Evolutionary conservation across 1,284 basidiomycete species (phyloP).

Genomic region (Coniophora puteana): DNA sequence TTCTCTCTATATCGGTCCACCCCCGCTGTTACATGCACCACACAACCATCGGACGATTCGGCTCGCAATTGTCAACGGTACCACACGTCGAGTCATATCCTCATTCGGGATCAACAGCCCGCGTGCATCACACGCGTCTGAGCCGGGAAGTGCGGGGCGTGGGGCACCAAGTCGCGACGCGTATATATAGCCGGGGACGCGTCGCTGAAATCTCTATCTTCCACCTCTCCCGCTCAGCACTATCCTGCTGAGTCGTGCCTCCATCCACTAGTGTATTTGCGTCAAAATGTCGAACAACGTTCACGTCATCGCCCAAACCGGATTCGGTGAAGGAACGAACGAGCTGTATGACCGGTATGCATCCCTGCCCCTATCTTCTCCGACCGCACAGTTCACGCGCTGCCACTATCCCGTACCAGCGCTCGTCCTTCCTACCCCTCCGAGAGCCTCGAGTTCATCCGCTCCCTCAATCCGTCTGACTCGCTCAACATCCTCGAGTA

Average conservation of each 20-base stretch:
- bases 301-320: conserved; percentile 50
- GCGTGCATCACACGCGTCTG: too few species aligned
- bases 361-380: conserved; percentile 6
- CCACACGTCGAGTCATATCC: too few species aligned
- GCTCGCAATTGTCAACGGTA: too few species aligned
- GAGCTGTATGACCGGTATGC: conserved; percentile 63
- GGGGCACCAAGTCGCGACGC: too few species aligned
- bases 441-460: conserved; percentile 48
- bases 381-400: neutral
- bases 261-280: too few species aligned
- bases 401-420: conserved; percentile 28
- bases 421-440: conserved; percentile 66
- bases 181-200: too few species aligned
- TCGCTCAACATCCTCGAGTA: conserved; percentile 66
- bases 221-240: neutral
- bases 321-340: conserved; percentile 65
- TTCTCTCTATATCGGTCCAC: too few species aligned
- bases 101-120: too few species aligned
- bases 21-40: too few species aligned
- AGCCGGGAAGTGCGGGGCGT: too few species aligned
- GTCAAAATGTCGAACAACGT: conserved; percentile 20
- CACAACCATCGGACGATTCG: too few species aligned
- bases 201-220: too few species aligned
- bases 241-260: neutral
- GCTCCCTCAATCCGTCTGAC: conserved; percentile 30